Evolutionary conservation across 2,329 filamentous ascomycete species (phyloP).

Genomic region (Monosporascus sp.): DNA sequence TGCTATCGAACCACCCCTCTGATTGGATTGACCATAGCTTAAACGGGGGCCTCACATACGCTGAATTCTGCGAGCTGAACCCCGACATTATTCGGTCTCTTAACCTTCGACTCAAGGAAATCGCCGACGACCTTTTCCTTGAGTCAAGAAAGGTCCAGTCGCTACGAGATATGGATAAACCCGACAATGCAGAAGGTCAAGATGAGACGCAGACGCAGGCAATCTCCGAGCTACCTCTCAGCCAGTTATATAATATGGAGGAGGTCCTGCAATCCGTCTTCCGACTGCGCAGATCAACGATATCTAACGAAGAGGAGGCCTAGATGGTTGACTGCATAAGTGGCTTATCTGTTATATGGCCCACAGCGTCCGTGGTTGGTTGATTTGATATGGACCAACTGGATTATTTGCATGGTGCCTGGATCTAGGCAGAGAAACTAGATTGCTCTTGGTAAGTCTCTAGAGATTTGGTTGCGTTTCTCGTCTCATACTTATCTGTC

Average conservation of each 20-base stretch:
- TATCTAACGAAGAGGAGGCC: too few species aligned
- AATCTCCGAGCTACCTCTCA: constrained; percentile 1
- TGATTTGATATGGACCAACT: too few species aligned
- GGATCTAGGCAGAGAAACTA: too few species aligned
- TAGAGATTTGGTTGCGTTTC: too few species aligned
- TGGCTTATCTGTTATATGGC: too few species aligned
- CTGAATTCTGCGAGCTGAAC: constrained; percentile 17
- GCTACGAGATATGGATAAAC: constrained; percentile 6
- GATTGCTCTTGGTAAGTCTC: too few species aligned
- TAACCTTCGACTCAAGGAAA: constrained; percentile 14
- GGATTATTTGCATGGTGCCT: too few species aligned
- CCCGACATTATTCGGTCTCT: constrained; percentile 17
- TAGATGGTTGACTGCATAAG: too few species aligned
- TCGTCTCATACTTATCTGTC: too few species aligned
- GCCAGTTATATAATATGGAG: constrained; percentile 5
- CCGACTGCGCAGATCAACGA: neutral
- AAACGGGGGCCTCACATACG: constrained; percentile 11
- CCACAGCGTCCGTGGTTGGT: too few species aligned
- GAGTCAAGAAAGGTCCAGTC: constrained; percentile 1
- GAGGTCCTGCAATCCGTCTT: constrained; percentile 7
- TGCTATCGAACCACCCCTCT: constrained; percentile 17
- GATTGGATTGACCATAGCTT: constrained; percentile 17
- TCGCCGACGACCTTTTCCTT: constrained; percentile 10
- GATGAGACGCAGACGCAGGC: neutral
- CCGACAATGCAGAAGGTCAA: constrained; percentile 2